Conservation (phyloP, 23 red algal species). For the Rhodosorus marinus region DNA sequence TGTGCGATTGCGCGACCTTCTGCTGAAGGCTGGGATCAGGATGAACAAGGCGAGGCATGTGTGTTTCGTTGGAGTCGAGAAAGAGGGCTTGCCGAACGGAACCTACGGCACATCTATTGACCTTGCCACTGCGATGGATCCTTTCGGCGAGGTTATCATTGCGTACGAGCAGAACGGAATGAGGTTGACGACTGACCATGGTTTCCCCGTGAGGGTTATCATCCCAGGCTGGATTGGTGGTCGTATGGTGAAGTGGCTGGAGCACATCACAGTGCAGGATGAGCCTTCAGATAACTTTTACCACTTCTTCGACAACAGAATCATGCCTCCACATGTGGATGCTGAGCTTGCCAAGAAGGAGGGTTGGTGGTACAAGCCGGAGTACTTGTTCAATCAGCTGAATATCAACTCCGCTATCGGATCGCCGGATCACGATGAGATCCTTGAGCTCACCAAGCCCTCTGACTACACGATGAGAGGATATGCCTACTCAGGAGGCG, state of each 20-base stretch:
- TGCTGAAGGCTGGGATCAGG: conserved; percentile 25
- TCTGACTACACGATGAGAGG: conserved; percentile 70
- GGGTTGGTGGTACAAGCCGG: conserved; percentile 80
- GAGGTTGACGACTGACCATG: conserved; percentile 63
- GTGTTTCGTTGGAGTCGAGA: conserved; percentile 49
- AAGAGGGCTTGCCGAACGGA: conserved; percentile 69
- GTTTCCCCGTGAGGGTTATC: conserved; percentile 75
- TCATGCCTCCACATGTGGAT: conserved; percentile 82
- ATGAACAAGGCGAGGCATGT: conserved; percentile 28
- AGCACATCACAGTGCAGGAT: conserved; percentile 39
- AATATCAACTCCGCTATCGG: conserved; percentile 92
- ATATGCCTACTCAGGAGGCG: conserved; percentile 89
- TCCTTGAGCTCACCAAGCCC: conserved; percentile 22
- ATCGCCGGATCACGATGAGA: conserved; percentile 70
- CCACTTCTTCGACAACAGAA: conserved; percentile 84
- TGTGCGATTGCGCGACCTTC: conserved; percentile 25
- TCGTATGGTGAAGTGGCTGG: conserved; percentile 97
- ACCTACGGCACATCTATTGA: conserved; percentile 89
- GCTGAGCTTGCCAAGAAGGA: conserved; percentile 69
- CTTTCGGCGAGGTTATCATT: conserved; percentile 69
- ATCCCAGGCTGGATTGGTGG: conserved; percentile 98
- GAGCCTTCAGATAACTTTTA: conserved; percentile 61
- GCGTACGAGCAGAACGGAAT: conserved; percentile 80
- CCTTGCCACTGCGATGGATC: conserved; percentile 63
- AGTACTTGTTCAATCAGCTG: conserved; percentile 91